Conservation (phyloP, 495 filamentous ascomycete species). For the Glonium stellatum region DNA sequence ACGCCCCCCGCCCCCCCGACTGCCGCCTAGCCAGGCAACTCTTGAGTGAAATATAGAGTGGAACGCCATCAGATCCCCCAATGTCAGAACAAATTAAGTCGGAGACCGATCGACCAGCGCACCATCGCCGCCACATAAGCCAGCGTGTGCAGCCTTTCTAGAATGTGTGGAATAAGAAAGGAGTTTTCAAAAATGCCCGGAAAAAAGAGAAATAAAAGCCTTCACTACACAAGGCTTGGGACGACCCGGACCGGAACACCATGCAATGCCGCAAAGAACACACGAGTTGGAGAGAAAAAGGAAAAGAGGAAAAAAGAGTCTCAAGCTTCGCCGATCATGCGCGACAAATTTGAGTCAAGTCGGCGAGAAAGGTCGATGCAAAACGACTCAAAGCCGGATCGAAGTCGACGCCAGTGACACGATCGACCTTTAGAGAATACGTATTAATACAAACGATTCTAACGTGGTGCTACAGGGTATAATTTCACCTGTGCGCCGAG, state of each 20-base stretch:
- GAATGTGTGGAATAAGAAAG: slow-evolving; percentile 13
- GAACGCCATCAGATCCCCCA: neutral
- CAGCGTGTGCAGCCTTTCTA: slow-evolving; percentile 11
- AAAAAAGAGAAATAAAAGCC: slow-evolving; percentile 3
- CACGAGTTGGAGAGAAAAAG: neutral
- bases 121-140: slow-evolving; percentile 13
- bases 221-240: neutral
- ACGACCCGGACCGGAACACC: slow-evolving; percentile 14
- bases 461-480: slow-evolving; percentile 1
- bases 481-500: slow-evolving; percentile 1
- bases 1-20: no score
- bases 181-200: slow-evolving; percentile 8
- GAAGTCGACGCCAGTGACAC: slow-evolving; percentile 1
- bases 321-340: neutral
- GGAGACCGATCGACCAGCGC: slow-evolving; percentile 5
- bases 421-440: neutral
- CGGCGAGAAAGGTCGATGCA: neutral
- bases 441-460: slow-evolving; percentile 1
- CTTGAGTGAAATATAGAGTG: neutral
- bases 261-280: slow-evolving; percentile 30
- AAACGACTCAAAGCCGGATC: neutral
- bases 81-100: slow-evolving; percentile 4
- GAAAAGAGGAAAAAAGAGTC: neutral
- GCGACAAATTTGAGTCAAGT: neutral
- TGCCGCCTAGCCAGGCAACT: neutral